Evolutionary conservation across 768 basidiomycete species (phyloP), one percentile per base, ranked within the genome.

Genomic region (Tephrocybe rancida): DNA sequence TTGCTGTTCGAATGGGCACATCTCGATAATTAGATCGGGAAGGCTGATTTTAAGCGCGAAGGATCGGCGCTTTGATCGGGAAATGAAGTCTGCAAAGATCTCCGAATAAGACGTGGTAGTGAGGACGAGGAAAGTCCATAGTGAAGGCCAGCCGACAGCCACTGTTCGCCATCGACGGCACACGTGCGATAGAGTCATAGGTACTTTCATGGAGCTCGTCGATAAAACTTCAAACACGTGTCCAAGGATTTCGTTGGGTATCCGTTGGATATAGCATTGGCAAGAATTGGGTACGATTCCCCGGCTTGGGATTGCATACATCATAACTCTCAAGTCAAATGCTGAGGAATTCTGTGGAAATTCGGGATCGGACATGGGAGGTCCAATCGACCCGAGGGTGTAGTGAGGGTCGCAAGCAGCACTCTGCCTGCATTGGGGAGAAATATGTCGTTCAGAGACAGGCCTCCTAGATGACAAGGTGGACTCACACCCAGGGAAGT

Each of bases 121-220:
- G n/a, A 55, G 42, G 16, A 25, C 34, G 25, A 59, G 37, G n/a
- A 26, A 5, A 0, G 34, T 52, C 58, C 58, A 59, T 7, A 34
- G 54, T 3, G 21, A 32, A 22, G 43, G 7, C 6, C 46, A 30
- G 26, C 21, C 22, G 16, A 30, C 7, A 5, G 21, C 19, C 3
- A 41, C 21, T 5, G 39, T 8, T 41, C 19, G 18, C 39, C 39
- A 41, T 21, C 39, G 39, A 41, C n/a, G 7, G 39, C 39, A 41
- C 21, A 41, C 39, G 18, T 41, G 39, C 6, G 39, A 41, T 41
- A 41, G 9, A 8, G 7, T 22, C 18, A 41, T 19, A 5, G 39
- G 21, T 5, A 41, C 21, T 19, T 7, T 21, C 18, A 25, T 14
- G 46, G 32, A 8, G n/a, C 5, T 18, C 25, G 26, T 4, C 16